A percentile compares a stretch with the other conserved stretches of the same genome.
These are phyloP conservation scores for Eragrostis nindensis DNA, from an alignment of 176 grass and related monocot genomes.

Conservation along the genomic window DNA sequence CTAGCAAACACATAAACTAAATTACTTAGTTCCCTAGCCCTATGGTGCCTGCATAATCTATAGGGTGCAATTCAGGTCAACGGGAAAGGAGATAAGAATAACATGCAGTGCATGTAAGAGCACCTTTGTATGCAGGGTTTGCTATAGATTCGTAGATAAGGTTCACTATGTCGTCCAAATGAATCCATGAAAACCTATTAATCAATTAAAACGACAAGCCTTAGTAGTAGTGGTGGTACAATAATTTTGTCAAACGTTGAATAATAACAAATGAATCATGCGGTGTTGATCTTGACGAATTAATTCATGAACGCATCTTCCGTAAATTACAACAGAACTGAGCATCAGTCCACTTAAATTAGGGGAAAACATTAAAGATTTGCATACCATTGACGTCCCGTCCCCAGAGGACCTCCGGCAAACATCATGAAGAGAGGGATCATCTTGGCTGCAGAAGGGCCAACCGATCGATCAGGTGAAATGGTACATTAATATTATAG, in stretches of 20 bases:
- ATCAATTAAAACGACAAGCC: background rate
- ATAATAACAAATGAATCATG: no score
- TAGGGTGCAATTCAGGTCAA: background rate
- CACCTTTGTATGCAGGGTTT: slow-evolving; percentile 85
- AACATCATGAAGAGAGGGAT: slow-evolving; percentile 98
- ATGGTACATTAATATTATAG: background rate
- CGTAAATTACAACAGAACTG: background rate
- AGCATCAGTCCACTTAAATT: background rate
- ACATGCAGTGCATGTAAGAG: background rate
- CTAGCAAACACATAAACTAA: slow-evolving; percentile 33
- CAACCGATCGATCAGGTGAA: background rate
- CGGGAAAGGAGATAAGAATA: background rate
- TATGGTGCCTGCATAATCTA: no score
- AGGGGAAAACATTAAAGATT: background rate
- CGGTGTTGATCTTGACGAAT: no score
- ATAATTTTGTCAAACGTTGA: no score
- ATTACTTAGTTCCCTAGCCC: background rate
- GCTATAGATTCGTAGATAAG: slow-evolving; percentile 81
- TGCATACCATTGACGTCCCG: slow-evolving; percentile 72
- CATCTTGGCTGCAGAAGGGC: slow-evolving; percentile 81
- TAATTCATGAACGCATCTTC: no score
- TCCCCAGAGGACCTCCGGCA: slow-evolving; percentile 85
- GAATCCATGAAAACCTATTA: slow-evolving; percentile 96
- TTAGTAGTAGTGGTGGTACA: background rate
- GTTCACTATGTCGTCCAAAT: slow-evolving; percentile 89